These are phyloP conservation scores for Gossypium anomalum DNA, from an alignment of 345 rosid genomes.

Conservation along the genomic window DNA sequence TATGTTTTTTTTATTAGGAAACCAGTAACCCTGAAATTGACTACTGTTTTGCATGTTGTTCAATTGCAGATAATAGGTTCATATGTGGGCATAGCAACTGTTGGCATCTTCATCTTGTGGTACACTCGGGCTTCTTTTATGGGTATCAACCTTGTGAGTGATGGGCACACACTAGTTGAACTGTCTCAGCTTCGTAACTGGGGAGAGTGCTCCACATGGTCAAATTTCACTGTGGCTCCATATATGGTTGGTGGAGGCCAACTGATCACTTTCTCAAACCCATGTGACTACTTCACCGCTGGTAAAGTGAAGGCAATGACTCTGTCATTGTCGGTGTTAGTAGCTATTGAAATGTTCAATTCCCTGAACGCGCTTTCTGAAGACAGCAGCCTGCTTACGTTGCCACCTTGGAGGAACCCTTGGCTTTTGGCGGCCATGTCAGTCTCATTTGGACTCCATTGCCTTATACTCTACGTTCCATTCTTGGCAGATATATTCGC, in stretches of 20 bases:
- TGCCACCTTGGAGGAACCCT: constrained; percentile 96
- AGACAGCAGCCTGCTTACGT: constrained; percentile 64
- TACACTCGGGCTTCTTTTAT: constrained; percentile 76
- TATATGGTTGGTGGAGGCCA: constrained; percentile 49
- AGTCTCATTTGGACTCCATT: constrained; percentile 76
- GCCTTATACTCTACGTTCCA: constrained; percentile 78
- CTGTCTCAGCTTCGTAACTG: constrained; percentile 70
- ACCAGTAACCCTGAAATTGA: neutral
- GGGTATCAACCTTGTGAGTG: constrained; percentile 60
- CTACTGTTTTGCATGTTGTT: neutral
- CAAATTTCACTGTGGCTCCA: constrained; percentile 64
- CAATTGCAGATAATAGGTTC: constrained; percentile 66
- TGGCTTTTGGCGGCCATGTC: constrained; percentile 90
- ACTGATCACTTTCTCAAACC: constrained; percentile 22
- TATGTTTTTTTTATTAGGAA: neutral
- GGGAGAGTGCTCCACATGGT: constrained; percentile 62
- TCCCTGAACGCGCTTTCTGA: constrained; percentile 87
- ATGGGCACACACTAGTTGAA: constrained; percentile 74
- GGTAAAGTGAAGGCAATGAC: constrained; percentile 93
- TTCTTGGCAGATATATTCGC: constrained; percentile 73
- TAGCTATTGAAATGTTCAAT: constrained; percentile 93
- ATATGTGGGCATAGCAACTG: constrained; percentile 94
- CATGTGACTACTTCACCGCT: constrained; percentile 70
- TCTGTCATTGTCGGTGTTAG: constrained; percentile 77
- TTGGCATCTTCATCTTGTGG: constrained; percentile 84